These are phyloP conservation scores for Petunia axillaris DNA, from an alignment of 257 asterid genomes.

Conservation along the genomic window DNA sequence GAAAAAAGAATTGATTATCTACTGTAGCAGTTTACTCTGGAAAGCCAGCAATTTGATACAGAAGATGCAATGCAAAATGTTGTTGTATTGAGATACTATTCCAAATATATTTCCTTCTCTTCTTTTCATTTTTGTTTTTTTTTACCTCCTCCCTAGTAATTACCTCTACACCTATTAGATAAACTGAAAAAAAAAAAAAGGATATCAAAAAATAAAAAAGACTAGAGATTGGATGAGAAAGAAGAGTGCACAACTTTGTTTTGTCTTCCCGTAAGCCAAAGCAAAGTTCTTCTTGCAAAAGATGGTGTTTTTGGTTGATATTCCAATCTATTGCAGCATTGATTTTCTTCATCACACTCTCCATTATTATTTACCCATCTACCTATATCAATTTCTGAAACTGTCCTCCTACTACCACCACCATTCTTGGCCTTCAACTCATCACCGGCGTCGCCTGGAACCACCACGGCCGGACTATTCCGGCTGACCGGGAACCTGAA, in stretches of 20 bases:
- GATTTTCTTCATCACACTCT: conserved; percentile 54
- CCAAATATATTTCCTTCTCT: not conserved
- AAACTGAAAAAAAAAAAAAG: not conserved
- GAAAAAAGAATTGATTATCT: not conserved
- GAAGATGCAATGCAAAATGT: conserved; percentile 7
- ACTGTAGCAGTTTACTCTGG: not conserved
- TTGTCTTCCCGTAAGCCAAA: conserved; percentile 83
- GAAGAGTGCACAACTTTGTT: conserved; percentile 73
- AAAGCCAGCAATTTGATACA: not conserved
- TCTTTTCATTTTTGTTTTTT: not conserved
- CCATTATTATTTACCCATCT: conserved; percentile 56
- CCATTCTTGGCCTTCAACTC: conserved; percentile 38
- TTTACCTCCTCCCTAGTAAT: not conserved
- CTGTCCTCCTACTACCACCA: conserved; percentile 43
- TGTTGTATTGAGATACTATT: not conserved
- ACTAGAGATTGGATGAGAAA: conserved; percentile 56
- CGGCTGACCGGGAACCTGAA: conserved; percentile 56
- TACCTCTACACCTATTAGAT: not conserved
- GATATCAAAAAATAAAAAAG: not conserved
- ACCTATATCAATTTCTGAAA: conserved; percentile 55
- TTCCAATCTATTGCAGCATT: conserved; percentile 67
- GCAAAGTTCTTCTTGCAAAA: conserved; percentile 74
- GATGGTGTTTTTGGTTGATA: conserved; percentile 59
- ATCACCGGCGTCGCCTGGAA: not conserved
- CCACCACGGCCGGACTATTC: conserved; percentile 33